These are phyloP conservation scores for Pseudoperonospora humuli DNA, from an alignment of 352 stramenopile species.

Conservation along the genomic window DNA sequence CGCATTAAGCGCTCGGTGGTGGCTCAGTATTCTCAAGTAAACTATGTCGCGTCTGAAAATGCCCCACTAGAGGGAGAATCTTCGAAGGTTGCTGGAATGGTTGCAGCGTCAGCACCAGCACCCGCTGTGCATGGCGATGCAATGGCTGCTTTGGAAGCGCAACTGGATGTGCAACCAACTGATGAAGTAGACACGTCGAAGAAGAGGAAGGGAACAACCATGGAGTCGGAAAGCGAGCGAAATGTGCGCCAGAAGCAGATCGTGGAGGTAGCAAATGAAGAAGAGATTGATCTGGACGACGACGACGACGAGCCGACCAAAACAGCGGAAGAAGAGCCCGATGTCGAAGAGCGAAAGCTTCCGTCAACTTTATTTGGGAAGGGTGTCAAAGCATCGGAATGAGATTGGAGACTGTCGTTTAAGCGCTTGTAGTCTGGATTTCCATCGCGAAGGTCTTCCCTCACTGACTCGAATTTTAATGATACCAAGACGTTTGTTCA, in stretches of 20 bases:
- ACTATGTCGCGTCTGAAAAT: slow-evolving; percentile 94
- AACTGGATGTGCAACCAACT: slow-evolving; percentile 36
- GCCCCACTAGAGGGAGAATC: slow-evolving; percentile 27
- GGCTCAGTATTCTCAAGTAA: slow-evolving; percentile 93
- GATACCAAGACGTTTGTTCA: not conserved
- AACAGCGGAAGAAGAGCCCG: slow-evolving; percentile 9
- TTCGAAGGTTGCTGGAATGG: slow-evolving; percentile 41
- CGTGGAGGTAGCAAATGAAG: slow-evolving; percentile 70
- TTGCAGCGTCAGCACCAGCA: slow-evolving; percentile 35
- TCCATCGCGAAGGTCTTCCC: no score
- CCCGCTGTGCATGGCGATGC: slow-evolving; percentile 55
- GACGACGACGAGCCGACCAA: slow-evolving; percentile 45
- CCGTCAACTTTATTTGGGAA: slow-evolving; percentile 41
- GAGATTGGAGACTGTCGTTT: slow-evolving; percentile 7
- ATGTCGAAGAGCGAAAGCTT: slow-evolving; percentile 52
- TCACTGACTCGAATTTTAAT: no score
- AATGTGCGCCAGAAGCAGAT: slow-evolving; percentile 74
- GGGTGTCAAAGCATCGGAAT: slow-evolving; percentile 13
- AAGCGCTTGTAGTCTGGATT: slow-evolving; percentile 4
- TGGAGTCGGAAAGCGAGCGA: slow-evolving; percentile 53
- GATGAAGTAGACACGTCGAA: slow-evolving; percentile 29
- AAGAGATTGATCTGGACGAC: slow-evolving; percentile 92
- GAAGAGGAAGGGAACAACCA: slow-evolving; percentile 53
- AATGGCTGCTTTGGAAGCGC: slow-evolving; percentile 80
- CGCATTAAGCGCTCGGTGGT: slow-evolving; percentile 96